Conservation (phyloP, 2,329 filamentous ascomycete genomes). For the Calonectria crousiana region DNA sequence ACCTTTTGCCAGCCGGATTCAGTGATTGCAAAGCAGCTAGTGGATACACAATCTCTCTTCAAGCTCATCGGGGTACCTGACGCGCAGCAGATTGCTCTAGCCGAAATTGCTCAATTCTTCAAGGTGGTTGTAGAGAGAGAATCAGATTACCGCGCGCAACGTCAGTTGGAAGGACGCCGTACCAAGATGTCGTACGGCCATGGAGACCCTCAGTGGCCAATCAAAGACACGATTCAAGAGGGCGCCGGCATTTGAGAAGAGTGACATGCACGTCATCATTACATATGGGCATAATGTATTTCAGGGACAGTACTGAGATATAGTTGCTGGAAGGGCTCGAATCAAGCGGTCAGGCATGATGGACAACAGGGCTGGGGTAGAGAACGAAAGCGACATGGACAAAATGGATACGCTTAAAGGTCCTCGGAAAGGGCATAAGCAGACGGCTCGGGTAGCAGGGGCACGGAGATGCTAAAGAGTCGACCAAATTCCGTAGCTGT, state of each 20-base stretch:
- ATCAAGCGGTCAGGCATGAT: neutral
- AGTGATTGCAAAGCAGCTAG: constrained; percentile 68
- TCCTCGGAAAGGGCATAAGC: neutral
- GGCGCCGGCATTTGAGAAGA: neutral
- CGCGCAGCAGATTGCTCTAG: constrained; percentile 58
- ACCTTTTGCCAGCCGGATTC: constrained; percentile 71
- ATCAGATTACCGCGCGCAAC: constrained; percentile 43
- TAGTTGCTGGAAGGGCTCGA: neutral
- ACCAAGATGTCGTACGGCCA: constrained; percentile 19
- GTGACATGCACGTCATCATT: neutral
- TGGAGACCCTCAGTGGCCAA: constrained; percentile 25
- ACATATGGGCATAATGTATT: neutral
- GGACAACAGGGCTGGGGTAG: neutral
- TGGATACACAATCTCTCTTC: constrained; percentile 65
- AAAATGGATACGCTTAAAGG: neutral
- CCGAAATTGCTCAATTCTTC: constrained; percentile 67
- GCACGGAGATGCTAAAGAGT: neutral
- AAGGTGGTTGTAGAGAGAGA: constrained; percentile 64
- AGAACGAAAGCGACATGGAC: neutral
- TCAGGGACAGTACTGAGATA: too few species aligned
- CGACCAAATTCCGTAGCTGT: neutral
- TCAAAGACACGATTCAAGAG: neutral
- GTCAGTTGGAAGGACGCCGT: constrained; percentile 35
- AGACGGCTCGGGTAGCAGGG: too few species aligned
- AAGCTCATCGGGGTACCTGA: constrained; percentile 61